Evolutionary conservation across 495 filamentous ascomycete genomes (phyloP).

Genomic region (Ramalina peruviana): DNA sequence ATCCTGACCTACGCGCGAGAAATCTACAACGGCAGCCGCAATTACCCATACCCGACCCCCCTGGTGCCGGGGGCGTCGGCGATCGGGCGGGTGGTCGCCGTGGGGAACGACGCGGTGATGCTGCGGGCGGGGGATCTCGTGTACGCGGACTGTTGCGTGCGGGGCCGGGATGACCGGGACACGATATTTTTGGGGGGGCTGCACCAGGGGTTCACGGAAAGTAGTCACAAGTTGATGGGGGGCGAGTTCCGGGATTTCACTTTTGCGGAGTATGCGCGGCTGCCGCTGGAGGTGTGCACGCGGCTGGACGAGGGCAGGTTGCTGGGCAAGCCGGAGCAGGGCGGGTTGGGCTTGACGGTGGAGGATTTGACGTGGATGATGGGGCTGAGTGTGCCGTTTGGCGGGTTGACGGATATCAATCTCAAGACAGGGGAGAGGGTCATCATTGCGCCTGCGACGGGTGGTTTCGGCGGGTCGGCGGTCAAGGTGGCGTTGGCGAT

Average conservation of each 20-base stretch:
- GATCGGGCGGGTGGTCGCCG: conserved; percentile 32
- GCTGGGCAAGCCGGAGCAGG: conserved; percentile 1
- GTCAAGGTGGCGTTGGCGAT: conserved; percentile 35
- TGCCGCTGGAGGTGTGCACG: conserved; percentile 29
- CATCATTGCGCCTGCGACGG: conserved; percentile 39
- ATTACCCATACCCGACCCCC: conserved; percentile 12
- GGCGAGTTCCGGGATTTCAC: conserved; percentile 23
- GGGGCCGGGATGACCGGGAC: conserved; percentile 30
- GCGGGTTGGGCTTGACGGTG: conserved; percentile 23
- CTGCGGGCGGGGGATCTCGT: conserved; percentile 40
- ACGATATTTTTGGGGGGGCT: conserved; percentile 25
- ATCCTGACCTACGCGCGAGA: conserved; percentile 11
- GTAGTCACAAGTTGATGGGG: conserved; percentile 20
- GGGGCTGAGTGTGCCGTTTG: conserved; percentile 26
- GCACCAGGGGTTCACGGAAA: conserved; percentile 13
- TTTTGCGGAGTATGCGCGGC: conserved; percentile 28
- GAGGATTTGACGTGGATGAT: conserved; percentile 19
- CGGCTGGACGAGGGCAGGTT: conserved; percentile 24
- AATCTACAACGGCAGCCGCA: conserved; percentile 14
- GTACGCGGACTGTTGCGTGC: conserved; percentile 27
- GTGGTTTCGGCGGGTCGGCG: conserved; percentile 32
- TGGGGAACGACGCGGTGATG: conserved; percentile 30
- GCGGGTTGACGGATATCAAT: conserved; percentile 34
- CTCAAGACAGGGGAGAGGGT: conserved; percentile 38
- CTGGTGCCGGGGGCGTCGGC: conserved; percentile 12